A percentile compares a stretch with the other conserved stretches of the same genome.
Evolutionary conservation across 1,284 basidiomycete species (phyloP).

Genomic region (Cryptococcus depauperatus): DNA sequence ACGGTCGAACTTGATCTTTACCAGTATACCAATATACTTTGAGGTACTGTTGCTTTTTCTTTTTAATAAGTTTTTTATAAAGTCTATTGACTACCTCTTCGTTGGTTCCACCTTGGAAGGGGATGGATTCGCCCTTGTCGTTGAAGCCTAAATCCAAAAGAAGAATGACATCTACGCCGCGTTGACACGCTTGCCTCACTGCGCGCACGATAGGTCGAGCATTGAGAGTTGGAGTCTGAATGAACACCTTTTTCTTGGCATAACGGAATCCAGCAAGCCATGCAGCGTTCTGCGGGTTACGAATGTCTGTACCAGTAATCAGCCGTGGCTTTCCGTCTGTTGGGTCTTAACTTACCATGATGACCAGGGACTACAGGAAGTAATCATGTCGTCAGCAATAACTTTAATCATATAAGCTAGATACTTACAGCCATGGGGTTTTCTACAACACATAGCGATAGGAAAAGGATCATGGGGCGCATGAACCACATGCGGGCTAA

Average conservation of each 20-base stretch:
- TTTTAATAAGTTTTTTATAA: conserved; percentile 51
- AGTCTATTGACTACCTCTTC: conserved; percentile 63
- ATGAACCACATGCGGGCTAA: conserved; percentile 54
- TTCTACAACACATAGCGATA: conserved; percentile 64
- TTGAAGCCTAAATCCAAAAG: conserved; percentile 62
- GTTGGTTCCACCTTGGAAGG: conserved; percentile 72
- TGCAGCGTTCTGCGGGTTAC: conserved; percentile 63
- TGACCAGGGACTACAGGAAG: conserved; percentile 33
- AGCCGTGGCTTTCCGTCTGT: no score
- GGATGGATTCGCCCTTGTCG: conserved; percentile 57
- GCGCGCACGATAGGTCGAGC: conserved; percentile 60
- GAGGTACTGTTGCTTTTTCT: conserved; percentile 52
- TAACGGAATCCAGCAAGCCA: conserved; percentile 66
- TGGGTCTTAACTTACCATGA: conserved; percentile 23
- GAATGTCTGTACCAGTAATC: conserved; percentile 44
- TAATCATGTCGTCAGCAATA: not conserved
- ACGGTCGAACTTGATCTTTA: conserved; percentile 62
- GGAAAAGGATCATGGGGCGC: conserved; percentile 57
- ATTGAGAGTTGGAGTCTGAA: conserved; percentile 71
- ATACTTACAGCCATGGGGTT: conserved; percentile 54
- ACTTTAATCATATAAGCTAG: not conserved
- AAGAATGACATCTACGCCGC: conserved; percentile 59
- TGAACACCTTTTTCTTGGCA: conserved; percentile 62
- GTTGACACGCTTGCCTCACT: conserved; percentile 57
- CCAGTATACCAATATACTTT: conserved; percentile 60